Evolutionary conservation across 331 rosid species (phyloP), one percentile per base, ranked within the genome.

Genomic region (Arachis monticola): DNA sequence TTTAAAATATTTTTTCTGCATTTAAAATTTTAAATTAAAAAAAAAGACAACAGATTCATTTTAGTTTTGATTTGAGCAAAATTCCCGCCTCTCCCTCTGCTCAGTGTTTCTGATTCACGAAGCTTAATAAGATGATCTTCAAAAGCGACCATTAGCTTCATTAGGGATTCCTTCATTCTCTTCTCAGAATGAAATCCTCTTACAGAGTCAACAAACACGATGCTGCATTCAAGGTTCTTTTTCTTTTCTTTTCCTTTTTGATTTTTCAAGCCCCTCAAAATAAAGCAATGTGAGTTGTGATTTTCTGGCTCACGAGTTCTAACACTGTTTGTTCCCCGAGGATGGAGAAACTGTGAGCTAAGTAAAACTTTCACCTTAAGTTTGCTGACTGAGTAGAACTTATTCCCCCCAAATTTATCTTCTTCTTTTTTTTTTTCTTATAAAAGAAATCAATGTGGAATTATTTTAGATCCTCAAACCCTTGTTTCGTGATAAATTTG

Each of bases 121-220:
- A 72, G 55, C 64, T 73, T 69, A 62, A 79, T 69, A 62, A 79
- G 12, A 60, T 14, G 72, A 31, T 75, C 60, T 60, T 71, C 62
- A 44, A 79, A 7, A 1, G 41, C 41, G 5, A 38, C 41, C 41
- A 38, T 38, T 65, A 27, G 73, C 13, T 70, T 60, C 65, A 74
- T 52, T 42, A 3, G 46, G n/a, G 75, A 32, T 64, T 76, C 65
- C 38, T 59, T 61, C 42, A 4, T 68, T 64, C 73, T 56, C 40
- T 14, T 0, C 1, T 48, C 69, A 74, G 70, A 44, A 87, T 88
- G 93, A 88, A 83, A 74, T 68, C 88, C 5, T 58, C 56, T 74
- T 83, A 83, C 77, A 87, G 84, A 78, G 60, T 74, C 68, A 88
- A 83, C 76, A 91, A 80, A 69, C 69, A 80, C 6, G 60, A 80